phyloP scores from a whole-genome alignment of 345 rosid genomes.

The Garcia nutans region DNA sequence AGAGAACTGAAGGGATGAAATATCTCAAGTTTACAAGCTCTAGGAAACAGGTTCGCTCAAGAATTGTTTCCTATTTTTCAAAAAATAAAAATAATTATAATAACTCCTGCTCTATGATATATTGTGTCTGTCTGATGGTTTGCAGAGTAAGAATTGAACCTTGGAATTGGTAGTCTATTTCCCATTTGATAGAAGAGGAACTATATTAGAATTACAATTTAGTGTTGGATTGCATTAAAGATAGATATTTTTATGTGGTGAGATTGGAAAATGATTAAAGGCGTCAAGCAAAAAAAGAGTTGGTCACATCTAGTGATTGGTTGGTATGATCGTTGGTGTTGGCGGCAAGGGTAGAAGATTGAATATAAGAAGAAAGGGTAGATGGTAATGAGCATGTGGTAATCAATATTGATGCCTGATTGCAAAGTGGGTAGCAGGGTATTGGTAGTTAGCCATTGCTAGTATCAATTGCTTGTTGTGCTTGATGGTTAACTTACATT shows the following conservation, averaged over 20 bases:
- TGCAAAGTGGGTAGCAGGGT: not conserved
- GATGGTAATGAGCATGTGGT: not conserved
- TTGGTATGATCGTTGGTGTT: too few species aligned
- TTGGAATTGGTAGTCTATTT: too few species aligned
- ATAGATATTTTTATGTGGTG: not conserved
- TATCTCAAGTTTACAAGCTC: slow-evolving; percentile 51
- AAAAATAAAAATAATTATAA: too few species aligned
- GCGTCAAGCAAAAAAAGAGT: not conserved
- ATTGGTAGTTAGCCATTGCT: not conserved
- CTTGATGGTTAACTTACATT: not conserved
- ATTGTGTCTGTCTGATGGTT: too few species aligned
- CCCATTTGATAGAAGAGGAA: too few species aligned
- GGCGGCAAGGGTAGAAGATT: not conserved
- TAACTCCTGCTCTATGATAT: too few species aligned
- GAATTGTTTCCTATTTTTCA: not conserved
- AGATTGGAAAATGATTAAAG: too few species aligned
- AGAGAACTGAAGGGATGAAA: slow-evolving; percentile 47
- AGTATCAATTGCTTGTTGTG: not conserved
- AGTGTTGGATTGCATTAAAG: too few species aligned
- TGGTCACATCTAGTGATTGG: not conserved
- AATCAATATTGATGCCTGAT: not conserved
- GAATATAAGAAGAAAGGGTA: not conserved
- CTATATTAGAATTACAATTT: too few species aligned
- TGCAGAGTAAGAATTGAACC: too few species aligned
- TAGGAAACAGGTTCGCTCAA: slow-evolving; percentile 42